Conservation (phyloP, 352 stramenopile species). For the Phytopythium montanum region DNA sequence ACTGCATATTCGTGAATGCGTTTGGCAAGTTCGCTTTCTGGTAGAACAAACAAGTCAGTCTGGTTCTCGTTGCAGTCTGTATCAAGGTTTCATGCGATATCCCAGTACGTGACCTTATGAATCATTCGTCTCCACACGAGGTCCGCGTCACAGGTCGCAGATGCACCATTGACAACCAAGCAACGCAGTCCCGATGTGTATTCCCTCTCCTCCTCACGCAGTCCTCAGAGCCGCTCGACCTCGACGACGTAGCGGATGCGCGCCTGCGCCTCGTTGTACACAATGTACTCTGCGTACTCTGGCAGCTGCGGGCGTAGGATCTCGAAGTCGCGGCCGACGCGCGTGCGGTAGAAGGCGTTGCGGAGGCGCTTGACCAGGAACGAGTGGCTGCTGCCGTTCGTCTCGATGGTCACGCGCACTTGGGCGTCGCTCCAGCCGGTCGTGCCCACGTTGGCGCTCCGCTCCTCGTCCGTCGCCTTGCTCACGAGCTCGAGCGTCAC, state of each 20-base stretch:
- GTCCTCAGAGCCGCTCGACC: not conserved
- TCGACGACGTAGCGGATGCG: slow-evolving; percentile 62
- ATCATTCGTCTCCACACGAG: no score
- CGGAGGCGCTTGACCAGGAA: slow-evolving; percentile 55
- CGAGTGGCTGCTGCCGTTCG: slow-evolving; percentile 23
- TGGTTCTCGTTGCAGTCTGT: no score
- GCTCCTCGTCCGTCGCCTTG: slow-evolving; percentile 13
- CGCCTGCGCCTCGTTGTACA: slow-evolving; percentile 57
- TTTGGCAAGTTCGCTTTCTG: no score
- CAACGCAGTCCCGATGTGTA: no score
- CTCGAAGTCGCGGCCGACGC: slow-evolving; percentile 13
- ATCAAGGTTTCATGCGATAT: no score
- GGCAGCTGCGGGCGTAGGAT: slow-evolving; percentile 15
- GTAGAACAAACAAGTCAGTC: no score
- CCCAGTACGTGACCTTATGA: no score
- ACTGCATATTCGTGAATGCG: no score
- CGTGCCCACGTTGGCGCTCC: slow-evolving; percentile 3
- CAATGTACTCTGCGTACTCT: slow-evolving; percentile 55
- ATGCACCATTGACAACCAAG: no score
- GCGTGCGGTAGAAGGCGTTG: slow-evolving; percentile 26
- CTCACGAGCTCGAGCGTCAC: slow-evolving; percentile 50
- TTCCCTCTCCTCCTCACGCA: not conserved
- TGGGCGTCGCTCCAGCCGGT: slow-evolving; percentile 9
- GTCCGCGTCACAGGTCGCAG: no score
- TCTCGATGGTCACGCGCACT: slow-evolving; percentile 13